A percentile compares a stretch with the other conserved stretches of the same genome.
These are phyloP conservation scores for Cruciata laevipes DNA, from an alignment of 257 asterid species.

Conservation along the genomic window DNA sequence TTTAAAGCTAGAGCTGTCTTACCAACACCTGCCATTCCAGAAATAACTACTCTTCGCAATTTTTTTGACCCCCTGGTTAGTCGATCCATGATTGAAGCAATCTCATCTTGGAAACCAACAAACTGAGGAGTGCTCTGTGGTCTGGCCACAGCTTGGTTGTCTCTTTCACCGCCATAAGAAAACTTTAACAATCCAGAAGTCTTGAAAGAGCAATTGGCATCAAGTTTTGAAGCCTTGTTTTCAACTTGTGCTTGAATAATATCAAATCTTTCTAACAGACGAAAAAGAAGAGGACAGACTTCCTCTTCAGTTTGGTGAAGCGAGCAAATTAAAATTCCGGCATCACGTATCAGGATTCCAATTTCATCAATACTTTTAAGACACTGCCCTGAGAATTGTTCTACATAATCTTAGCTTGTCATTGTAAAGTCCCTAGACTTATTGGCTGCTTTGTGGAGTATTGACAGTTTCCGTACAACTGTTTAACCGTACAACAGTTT, in stretches of 20 bases:
- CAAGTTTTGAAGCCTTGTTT: neutral
- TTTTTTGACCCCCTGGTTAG: neutral
- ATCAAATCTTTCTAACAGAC: neutral
- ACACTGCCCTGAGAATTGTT: neutral
- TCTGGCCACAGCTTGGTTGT: neutral
- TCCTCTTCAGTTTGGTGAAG: neutral
- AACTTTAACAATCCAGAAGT: neutral
- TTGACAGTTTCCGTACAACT: no score
- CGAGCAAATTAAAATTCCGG: neutral
- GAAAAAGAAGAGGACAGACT: neutral
- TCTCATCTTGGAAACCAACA: constrained; percentile 3
- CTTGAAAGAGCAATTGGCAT: neutral
- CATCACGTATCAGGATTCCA: neutral
- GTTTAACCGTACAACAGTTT: no score
- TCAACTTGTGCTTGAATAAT: neutral
- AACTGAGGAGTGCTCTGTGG: neutral
- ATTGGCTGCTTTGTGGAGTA: no score
- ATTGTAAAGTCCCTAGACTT: no score
- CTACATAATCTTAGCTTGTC: neutral
- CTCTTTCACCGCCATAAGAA: no score
- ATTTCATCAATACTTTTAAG: neutral
- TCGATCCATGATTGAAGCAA: neutral
- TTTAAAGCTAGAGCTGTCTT: constrained; percentile 11
- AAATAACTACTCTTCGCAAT: neutral
- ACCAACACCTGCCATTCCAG: constrained; percentile 12